A percentile compares a stretch with the other conserved stretches of the same genome.
Conservation (phyloP, 306 rosid species). For the Canavalia ensiformis region DNA sequence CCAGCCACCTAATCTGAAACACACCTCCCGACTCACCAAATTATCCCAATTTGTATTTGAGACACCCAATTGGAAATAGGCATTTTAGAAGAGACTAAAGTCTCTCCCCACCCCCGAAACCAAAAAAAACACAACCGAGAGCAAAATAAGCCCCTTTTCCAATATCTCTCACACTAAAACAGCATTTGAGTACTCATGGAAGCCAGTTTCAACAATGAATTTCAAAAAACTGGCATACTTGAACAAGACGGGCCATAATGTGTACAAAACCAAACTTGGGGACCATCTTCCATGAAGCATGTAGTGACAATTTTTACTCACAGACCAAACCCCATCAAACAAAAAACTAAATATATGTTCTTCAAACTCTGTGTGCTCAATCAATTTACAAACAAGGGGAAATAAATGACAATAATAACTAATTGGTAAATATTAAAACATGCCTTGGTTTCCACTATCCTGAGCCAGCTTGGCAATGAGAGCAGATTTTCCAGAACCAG, state of each 20-base stretch:
- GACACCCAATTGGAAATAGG: too few relatives aligned
- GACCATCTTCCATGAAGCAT: constrained; percentile 16
- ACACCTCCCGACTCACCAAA: too few relatives aligned
- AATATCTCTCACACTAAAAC: not conserved
- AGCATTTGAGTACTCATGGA: constrained; percentile 16
- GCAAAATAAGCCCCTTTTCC: too few relatives aligned
- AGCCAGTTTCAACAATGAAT: constrained; percentile 6
- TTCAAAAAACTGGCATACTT: not conserved
- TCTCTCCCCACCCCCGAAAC: too few relatives aligned
- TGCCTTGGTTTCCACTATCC: constrained; percentile 65
- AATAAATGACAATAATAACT: not conserved
- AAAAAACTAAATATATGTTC: not conserved
- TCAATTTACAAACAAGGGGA: constrained; percentile 32
- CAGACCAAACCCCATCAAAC: not conserved
- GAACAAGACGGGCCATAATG: constrained; percentile 21
- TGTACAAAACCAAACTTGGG: not conserved
- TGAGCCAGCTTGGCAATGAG: constrained; percentile 78
- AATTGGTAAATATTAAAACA: constrained; percentile 5
- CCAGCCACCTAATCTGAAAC: too few relatives aligned
- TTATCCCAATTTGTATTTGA: too few relatives aligned
- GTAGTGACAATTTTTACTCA: constrained; percentile 2
- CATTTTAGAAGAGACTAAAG: too few relatives aligned
- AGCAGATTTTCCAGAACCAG: constrained; percentile 91
- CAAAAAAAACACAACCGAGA: too few relatives aligned
- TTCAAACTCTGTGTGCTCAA: constrained; percentile 29